Evolutionary conservation across 345 rosid genomes (phyloP), one percentile per base, ranked within the genome.

Genomic region (Triadica sebifera): DNA sequence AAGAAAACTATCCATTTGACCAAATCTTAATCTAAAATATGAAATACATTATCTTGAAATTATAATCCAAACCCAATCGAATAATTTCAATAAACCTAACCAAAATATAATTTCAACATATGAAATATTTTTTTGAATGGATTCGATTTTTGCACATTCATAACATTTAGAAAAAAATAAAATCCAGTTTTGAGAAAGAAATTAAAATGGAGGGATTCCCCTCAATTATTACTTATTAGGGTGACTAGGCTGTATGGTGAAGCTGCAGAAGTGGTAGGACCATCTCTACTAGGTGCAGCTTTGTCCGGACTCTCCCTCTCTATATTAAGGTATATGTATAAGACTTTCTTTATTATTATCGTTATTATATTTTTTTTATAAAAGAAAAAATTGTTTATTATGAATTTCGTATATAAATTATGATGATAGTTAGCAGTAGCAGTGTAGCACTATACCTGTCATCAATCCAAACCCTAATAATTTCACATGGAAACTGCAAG

Each of bases 401-500:
- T 39, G 5, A 16, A 65, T 46, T 22, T 4, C 25, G 22, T 8
- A 20, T 24, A 64, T 25, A n/a, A 13, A 29, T 29, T 29, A 68
- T 29, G 62, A 69, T 65, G 47, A 22, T 25, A 24, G 65, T 15
- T 60, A 74, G 72, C 75, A 49, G 34, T 29, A 29, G 34, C 34
- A 19, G 22, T 17, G 34, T 29, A 29, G 34, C 34, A 19, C 46
- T 17, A 63, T 16, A 0, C 72, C n/a, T 52, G 56, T 49, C 65
- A 22, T n/a, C n/a, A n/a, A n/a, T 45, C 20, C 5, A 16, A 12
- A 6, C 43, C 67, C 56, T 66, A 17, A 76, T 70, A 72, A 57
- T 71, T 70, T 55, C 85, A 83, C 85, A 77, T 75, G 75, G 78
- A 62, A 79, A 60, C 70, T 55, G 83, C 74, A 65, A 51, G 37